These are phyloP conservation scores for Mimosa bimucronata DNA, from an alignment of 306 rosid genomes.

Conservation along the genomic window DNA sequence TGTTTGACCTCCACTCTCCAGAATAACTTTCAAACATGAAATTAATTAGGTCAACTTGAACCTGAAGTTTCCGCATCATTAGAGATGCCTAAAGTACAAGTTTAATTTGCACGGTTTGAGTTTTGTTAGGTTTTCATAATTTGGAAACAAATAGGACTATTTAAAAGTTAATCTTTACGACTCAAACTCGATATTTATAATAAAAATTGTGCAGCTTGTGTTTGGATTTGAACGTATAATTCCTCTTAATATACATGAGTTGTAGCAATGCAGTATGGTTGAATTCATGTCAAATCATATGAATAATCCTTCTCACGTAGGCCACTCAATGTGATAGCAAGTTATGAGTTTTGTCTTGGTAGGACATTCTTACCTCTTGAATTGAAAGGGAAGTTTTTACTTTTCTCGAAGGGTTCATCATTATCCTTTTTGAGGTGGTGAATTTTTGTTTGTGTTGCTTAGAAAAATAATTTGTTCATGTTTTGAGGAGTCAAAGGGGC, in stretches of 20 bases:
- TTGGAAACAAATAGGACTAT: background rate
- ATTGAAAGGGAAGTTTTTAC: background rate
- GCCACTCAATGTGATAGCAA: too few species aligned
- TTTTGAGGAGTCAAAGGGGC: background rate
- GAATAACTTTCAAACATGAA: background rate
- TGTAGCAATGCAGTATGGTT: background rate
- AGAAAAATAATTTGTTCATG: background rate
- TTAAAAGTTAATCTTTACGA: too few species aligned
- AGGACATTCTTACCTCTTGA: background rate
- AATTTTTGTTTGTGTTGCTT: background rate
- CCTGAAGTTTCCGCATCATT: background rate
- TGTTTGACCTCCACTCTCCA: background rate
- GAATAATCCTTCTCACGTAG: background rate
- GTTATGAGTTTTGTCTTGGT: too few species aligned
- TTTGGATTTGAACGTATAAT: background rate
- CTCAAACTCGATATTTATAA: background rate
- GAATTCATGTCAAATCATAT: background rate
- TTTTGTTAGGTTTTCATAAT: background rate
- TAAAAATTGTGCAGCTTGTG: background rate
- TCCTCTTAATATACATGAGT: background rate
- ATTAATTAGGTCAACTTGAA: background rate
- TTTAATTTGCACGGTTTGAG: background rate
- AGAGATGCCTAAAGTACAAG: background rate
- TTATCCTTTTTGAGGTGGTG: background rate
- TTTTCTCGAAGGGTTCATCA: background rate